Evolutionary conservation across 148 eudicot species (phyloP), one percentile per base, ranked within the genome.

Genomic region (Pharnaceum exiguum): DNA sequence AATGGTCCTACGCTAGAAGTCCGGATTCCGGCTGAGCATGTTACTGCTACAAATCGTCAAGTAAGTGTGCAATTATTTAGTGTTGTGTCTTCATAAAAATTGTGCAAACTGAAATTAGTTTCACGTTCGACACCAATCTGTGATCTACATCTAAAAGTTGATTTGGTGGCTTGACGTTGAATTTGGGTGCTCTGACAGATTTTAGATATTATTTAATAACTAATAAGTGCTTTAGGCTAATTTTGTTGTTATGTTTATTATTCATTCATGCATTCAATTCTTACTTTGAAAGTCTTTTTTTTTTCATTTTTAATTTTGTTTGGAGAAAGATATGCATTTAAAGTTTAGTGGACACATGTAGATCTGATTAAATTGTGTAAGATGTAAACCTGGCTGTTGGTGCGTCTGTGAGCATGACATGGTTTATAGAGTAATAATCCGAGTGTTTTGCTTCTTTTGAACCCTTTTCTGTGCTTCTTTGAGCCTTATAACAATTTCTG

Each of bases 31-130:
- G 99, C 96, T 33, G 95, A 93, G 71, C 88, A 85, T 81, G 86
- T 93, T 60, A 85, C 91, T 61, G 95, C 96, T 44, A 86, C 95
- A 40, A 93, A 89, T 70, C 99, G 95, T 55, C 99, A 93, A 73
- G 99, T 86, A 79, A 71, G 82, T 59, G 59, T 32, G 28, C 10
- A 15, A 31, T 5, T 16, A 2, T 29, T 63, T 23, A 29, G 30
- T 40, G 29, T 31, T 43, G 15, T 21, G 27, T 62, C 19, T 40
- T 8, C 23, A 51, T 17, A 26, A 26, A 25, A 29, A 28, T 23
- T 2, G 9, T 19, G 11, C n/a, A n/a, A n/a, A n/a, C n/a, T n/a
- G 26, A 5, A 35, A 31, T 10, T 33, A 24, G 31, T 17, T 24
- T 17, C 5, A 19, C 9, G 9, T 46, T 18, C 3, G 17, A 23